These are phyloP conservation scores for Pyrenochaeta sp. DNA, from an alignment of 2,329 filamentous ascomycete species.

Conservation along the genomic window DNA sequence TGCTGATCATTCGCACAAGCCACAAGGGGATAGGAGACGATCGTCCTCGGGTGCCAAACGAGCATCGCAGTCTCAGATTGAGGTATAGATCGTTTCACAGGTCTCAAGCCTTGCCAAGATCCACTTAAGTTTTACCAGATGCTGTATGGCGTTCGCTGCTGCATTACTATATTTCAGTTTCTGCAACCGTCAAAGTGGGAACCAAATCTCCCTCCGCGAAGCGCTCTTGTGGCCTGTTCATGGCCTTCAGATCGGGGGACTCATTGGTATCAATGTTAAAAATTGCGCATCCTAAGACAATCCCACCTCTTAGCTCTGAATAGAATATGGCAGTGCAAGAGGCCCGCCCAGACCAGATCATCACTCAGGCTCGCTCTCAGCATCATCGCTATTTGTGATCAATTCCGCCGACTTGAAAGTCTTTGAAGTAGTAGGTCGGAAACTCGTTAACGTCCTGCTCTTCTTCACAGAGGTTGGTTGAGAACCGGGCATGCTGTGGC, in stretches of 20 bases:
- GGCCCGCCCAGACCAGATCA: not conserved
- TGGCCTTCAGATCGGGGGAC: not conserved
- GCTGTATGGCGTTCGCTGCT: not conserved
- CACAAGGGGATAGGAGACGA: not conserved
- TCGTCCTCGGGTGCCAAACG: constrained; percentile 2
- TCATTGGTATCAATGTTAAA: not conserved
- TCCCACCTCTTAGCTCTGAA: not conserved
- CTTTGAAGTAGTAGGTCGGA: not conserved
- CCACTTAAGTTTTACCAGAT: not conserved
- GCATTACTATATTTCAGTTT: not conserved
- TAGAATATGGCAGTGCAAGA: not conserved
- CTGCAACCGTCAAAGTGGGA: not conserved
- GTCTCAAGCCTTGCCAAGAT: not conserved
- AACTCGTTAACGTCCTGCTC: constrained; percentile 1
- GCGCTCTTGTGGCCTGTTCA: not conserved
- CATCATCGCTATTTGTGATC: constrained; percentile 6
- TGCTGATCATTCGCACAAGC: not conserved
- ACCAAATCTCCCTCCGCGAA: not conserved
- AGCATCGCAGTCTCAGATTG: not conserved
- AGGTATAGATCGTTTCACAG: not conserved
- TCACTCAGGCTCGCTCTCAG: not conserved
- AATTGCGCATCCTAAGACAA: not conserved
- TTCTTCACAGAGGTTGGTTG: not conserved
- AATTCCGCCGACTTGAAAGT: constrained; percentile 17
- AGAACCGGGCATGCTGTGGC: not conserved